Evolutionary conservation across 768 basidiomycete genomes (phyloP), one percentile per base, ranked within the genome.

Genomic region (Suillus subalutaceus): DNA sequence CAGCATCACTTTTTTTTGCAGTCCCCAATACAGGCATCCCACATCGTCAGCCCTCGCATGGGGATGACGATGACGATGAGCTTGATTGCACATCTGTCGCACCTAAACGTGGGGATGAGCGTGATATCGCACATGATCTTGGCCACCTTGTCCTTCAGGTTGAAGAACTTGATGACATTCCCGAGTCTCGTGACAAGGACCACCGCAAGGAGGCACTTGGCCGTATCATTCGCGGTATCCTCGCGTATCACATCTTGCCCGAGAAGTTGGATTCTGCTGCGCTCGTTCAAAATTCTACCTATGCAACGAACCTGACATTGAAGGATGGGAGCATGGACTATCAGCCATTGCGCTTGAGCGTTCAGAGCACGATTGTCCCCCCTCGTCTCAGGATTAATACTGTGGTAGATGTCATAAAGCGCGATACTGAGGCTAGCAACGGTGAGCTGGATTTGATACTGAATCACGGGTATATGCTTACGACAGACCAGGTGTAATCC

Each of bases 231-330:
- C 81, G 79, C 18, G 82, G 83, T 50, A 80, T 90, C 38, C 74
- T 89, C 23, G 79, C 82, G 26, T 91, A 88, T 74, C 88, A 88
- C 72, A 83, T 84, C 55, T 75, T 91, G 10, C 83, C 84, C 35
- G 69, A 74, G 63, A 76, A 75, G 62, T 75, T 75, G 66, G 75
- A 80, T 64, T 72, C 76, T 1, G 64, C 68, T 16, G 78, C 79
- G 15, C 80, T 90, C 23, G 80, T 81, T 10, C 76, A 80, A 69
- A 88, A 89, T 72, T 82, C 81, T 6, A 90, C 89, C 0, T 83
- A 82, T 62, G 78, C 85, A 9, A 86, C 85, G 1, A 77, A 80
- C 38, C 75, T 88, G 37, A 74, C 76, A 9, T 75, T 85, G 8
- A 69, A 74, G 6, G 77, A 82, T 57, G 80, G 81, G 12, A 78